A percentile compares a stretch with the other conserved stretches of the same genome.
Evolutionary conservation across 2,329 filamentous ascomycete species (phyloP).

Genomic region (Nigrospora osmanthi): DNA sequence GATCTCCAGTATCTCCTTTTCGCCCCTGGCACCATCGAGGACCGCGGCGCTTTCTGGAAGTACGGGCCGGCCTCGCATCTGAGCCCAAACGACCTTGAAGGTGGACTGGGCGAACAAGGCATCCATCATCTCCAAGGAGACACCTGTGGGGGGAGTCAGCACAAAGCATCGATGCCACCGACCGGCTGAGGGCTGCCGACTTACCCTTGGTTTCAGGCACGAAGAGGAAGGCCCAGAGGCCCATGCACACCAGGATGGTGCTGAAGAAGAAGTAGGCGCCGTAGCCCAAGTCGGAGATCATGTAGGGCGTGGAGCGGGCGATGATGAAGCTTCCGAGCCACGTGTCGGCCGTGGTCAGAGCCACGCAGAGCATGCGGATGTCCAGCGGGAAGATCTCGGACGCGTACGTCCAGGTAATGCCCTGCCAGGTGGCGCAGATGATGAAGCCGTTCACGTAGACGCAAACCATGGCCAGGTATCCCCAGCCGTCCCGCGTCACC

Average conservation of each 20-base stretch:
- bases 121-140: constrained; percentile 31
- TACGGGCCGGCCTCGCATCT: not conserved
- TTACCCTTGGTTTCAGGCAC: constrained; percentile 36
- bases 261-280: constrained; percentile 39
- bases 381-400: constrained; percentile 16
- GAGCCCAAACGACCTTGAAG: constrained; percentile 1
- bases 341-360: constrained; percentile 12
- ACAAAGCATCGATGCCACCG: not conserved
- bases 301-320: constrained; percentile 15
- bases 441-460: constrained; percentile 29
- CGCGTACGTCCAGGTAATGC: constrained; percentile 28
- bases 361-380: constrained; percentile 15
- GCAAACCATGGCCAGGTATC: constrained; percentile 41
- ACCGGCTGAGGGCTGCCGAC: not conserved
- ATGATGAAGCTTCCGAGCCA: constrained; percentile 15
- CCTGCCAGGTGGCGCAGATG: constrained; percentile 32
- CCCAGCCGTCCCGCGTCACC: constrained; percentile 30
- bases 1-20: not conserved
- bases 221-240: constrained; percentile 32
- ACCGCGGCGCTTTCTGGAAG: not conserved
- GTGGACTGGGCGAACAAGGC: constrained; percentile 3
- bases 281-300: constrained; percentile 21
- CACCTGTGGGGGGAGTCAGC: not conserved
- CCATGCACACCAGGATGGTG: constrained; percentile 26
- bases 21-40: not conserved